These are phyloP conservation scores for Puccinia horiana DNA, from an alignment of 1,284 basidiomycete genomes.

Conservation along the genomic window DNA sequence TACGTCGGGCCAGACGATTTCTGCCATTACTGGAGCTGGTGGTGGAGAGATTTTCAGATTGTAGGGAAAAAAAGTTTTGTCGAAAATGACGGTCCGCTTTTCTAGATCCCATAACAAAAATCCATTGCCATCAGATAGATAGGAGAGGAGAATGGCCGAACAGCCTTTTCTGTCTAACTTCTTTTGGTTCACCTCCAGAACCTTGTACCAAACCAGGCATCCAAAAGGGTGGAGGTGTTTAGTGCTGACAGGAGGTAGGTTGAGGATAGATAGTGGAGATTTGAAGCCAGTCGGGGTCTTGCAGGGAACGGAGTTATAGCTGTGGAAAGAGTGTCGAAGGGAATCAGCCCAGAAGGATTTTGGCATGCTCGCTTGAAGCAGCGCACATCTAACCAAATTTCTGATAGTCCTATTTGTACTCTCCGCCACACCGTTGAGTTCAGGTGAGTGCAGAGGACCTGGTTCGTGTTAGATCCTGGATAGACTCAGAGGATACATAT, in stretches of 20 bases:
- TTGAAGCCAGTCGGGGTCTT: background rate
- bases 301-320: background rate
- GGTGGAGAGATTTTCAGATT: no score
- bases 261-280: background rate
- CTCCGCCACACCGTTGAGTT: slow-evolving; percentile 17
- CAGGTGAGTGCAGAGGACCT: slow-evolving; percentile 17
- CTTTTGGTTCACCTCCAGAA: background rate
- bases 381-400: background rate
- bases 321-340: background rate
- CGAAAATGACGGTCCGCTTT: no score
- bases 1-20: no score
- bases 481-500: background rate
- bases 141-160: background rate
- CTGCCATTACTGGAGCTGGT: no score
- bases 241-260: background rate
- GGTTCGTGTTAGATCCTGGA: background rate
- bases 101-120: background rate
- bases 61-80: no score
- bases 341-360: slow-evolving; percentile 21
- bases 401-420: background rate
- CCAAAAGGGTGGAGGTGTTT: slow-evolving; percentile 16
- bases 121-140: background rate
- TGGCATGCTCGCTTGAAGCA: background rate
- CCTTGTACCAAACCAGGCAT: background rate
- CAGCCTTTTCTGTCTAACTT: no score